Evolutionary conservation across 495 filamentous ascomycete genomes (phyloP), one percentile per base, ranked within the genome.

Genomic region (Penicillium samsonianum): DNA sequence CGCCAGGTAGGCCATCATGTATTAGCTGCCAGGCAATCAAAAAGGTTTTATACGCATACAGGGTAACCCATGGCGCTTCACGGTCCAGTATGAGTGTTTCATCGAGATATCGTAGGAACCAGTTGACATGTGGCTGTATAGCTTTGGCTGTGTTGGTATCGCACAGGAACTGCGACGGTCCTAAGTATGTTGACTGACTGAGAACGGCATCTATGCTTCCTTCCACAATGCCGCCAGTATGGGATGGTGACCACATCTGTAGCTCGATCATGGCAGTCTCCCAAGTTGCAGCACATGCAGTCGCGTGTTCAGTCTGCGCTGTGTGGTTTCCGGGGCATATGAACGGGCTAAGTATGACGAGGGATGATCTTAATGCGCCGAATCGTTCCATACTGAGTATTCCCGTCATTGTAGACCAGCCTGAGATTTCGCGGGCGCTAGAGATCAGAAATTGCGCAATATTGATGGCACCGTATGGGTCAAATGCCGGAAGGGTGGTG

Each of bases 21-120:
- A 73, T 42, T 14, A 73, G 65, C 50, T 75, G 69, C 72, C 69
- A 73, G 7, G 72, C 72, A 48, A 73, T 70, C 48, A 75, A 50
- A 54, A 75, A 75, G 4, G 72, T 69, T 49, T 72, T 72, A 42
- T 71, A 75, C 7, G 72, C 72, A 40, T 73, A 75, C 35, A 75
- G 51, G 5, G 61, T 53, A 22, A 72, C 58, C 72, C 72, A 75
- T 0, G 72, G 72, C 3, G 72, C 65, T 50, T 75, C 72, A 0
- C 43, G 33, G 10, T 57, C 50, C 12, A 59, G 56, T 0, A 30
- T 17, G 23, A 60, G 20, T 1, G 52, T 60, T 0, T 57, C 46
- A 46, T 75, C 67, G 22, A 75, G 63, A 49, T 75, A 72, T n/a
- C 59, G 62, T 44, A 75, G 42, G 53, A 75, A 73, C 72, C 72